Percentiles rank a stretch among this genome's conserved stretches.
These are phyloP conservation scores for Amphirosellinia nigrospora DNA, from an alignment of 495 filamentous ascomycete species.

Conservation along the genomic window DNA sequence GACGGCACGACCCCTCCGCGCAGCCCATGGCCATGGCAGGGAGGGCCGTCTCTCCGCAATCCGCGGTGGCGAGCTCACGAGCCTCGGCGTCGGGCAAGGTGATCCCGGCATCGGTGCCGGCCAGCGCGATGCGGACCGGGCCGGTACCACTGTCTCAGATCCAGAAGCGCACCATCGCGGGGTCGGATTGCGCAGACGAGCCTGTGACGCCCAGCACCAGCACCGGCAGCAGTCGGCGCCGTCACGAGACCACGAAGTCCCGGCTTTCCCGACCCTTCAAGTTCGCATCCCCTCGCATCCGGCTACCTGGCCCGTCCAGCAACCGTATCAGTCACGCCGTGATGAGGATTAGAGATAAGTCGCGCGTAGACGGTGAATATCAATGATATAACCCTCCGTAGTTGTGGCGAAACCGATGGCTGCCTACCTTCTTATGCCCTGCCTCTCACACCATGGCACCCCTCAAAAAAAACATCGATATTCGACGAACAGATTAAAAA, in stretches of 20 bases:
- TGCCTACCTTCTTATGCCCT: not conserved
- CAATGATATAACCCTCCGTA: not conserved
- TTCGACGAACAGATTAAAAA: not conserved
- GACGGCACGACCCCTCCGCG: conserved; percentile 10
- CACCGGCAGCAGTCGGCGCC: not conserved
- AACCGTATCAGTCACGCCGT: not conserved
- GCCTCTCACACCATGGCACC: not conserved
- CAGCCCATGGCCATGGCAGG: not conserved
- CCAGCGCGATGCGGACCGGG: conserved; percentile 11
- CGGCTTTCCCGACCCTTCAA: conserved; percentile 23
- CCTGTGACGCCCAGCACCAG: not conserved
- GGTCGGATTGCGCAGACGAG: not conserved
- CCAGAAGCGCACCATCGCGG: conserved; percentile 18
- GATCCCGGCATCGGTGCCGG: conserved; percentile 27
- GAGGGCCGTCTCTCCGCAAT: conserved; percentile 1
- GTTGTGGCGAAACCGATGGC: not conserved
- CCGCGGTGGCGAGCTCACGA: conserved; percentile 18
- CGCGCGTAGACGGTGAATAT: not conserved
- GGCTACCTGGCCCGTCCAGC: conserved; percentile 28
- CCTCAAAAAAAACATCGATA: not conserved
- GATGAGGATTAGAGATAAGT: not conserved
- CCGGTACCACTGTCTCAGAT: conserved; percentile 16
- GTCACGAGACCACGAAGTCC: not conserved
- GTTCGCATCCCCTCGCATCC: conserved; percentile 28
- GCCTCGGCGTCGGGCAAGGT: conserved; percentile 28